These are phyloP conservation scores for Cudoniella acicularis DNA, from an alignment of 495 filamentous ascomycete genomes.

Conservation along the genomic window DNA sequence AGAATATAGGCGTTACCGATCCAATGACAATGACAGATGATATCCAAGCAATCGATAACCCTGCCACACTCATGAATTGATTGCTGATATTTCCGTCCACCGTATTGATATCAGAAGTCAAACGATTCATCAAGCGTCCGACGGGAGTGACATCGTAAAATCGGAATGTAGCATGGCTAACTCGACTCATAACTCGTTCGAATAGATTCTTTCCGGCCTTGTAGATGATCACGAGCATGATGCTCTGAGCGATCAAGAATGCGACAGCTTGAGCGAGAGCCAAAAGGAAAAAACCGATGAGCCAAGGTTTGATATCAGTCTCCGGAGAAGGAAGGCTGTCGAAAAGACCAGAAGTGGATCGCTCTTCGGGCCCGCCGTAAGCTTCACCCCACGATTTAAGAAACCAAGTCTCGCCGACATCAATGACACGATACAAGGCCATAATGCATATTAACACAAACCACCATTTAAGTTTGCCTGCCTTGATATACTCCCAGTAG, in stretches of 20 bases:
- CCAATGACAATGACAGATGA: slow-evolving; percentile 71
- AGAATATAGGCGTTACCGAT: slow-evolving; percentile 67
- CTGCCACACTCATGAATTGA: slow-evolving; percentile 63
- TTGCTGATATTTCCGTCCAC: slow-evolving; percentile 73
- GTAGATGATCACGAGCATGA: slow-evolving; percentile 70
- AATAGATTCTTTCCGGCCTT: slow-evolving; percentile 71
- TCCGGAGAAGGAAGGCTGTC: slow-evolving; percentile 59
- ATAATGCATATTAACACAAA: slow-evolving; percentile 52
- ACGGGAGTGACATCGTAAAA: slow-evolving; percentile 86
- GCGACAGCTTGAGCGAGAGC: slow-evolving; percentile 53
- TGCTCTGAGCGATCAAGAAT: slow-evolving; percentile 48
- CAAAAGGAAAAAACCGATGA: slow-evolving; percentile 60
- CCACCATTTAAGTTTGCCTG: slow-evolving; percentile 73
- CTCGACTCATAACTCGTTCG: slow-evolving; percentile 58
- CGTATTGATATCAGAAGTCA: slow-evolving; percentile 81
- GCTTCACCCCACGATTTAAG: slow-evolving; percentile 82
- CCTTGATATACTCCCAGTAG: slow-evolving; percentile 81
- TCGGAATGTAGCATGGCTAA: slow-evolving; percentile 75
- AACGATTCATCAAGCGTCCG: slow-evolving; percentile 79
- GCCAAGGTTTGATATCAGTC: slow-evolving; percentile 70
- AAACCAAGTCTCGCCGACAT: slow-evolving; percentile 69
- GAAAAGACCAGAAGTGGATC: slow-evolving; percentile 38
- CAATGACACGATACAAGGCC: slow-evolving; percentile 53
- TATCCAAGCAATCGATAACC: slow-evolving; percentile 62
- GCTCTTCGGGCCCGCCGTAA: slow-evolving; percentile 41